A percentile compares a stretch with the other conserved stretches of the same genome.
Evolutionary conservation across 2,329 filamentous ascomycete species (phyloP).

Genomic region (Colletotrichum zoysiae): DNA sequence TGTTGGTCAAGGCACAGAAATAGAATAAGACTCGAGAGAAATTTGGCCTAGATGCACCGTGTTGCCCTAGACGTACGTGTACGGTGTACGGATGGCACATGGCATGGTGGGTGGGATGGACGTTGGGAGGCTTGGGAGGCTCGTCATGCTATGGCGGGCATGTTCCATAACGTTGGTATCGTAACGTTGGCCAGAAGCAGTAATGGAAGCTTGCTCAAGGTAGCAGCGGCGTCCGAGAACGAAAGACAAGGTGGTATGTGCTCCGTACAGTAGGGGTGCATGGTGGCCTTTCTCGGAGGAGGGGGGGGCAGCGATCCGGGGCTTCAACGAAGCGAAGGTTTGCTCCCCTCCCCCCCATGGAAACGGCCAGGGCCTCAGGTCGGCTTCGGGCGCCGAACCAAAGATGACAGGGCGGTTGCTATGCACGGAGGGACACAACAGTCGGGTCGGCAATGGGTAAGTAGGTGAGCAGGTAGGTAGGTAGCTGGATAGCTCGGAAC

Average conservation of each 20-base stretch:
- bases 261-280: neutral
- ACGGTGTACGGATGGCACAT: neutral
- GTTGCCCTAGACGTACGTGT: neutral
- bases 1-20: conserved; percentile 11
- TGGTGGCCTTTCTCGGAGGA: neutral
- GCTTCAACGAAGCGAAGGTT: conserved; percentile 34
- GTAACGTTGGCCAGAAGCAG: conserved; percentile 26
- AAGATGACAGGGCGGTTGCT: neutral
- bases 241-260: neutral
- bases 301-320: conserved; percentile 15
- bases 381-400: neutral
- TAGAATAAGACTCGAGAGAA: conserved; percentile 7
- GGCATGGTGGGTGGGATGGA: neutral
- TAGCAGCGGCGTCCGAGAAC: conserved; percentile 32
- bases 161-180: conserved; percentile 31
- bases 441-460: neutral
- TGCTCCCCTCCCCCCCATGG: conserved; percentile 18
- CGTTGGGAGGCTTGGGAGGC: conserved; percentile 5
- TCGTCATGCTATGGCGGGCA: conserved; percentile 28
- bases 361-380: conserved; percentile 24
- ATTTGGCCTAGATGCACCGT: neutral
- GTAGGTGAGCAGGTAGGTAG: neutral
- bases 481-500: neutral
- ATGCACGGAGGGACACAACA: neutral
- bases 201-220: conserved; percentile 34